Evolutionary conservation across 2,329 filamentous ascomycete genomes (phyloP).

Genomic region (Camillea tinctor): DNA sequence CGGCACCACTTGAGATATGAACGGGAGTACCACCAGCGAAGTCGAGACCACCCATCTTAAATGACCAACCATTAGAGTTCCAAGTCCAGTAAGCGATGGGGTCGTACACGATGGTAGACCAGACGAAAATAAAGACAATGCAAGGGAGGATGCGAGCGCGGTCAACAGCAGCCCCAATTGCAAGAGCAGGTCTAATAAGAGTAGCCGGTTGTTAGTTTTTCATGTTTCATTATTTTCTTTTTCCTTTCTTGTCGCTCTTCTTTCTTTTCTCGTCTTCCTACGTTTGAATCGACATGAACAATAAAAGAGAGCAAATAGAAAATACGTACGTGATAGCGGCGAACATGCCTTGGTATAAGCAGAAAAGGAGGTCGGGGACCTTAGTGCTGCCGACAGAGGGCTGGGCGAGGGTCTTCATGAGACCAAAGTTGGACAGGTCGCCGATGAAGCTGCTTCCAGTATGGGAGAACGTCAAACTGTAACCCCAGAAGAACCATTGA

Average conservation of each 20-base stretch:
- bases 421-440: conserved; percentile 76
- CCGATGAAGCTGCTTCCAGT: conserved; percentile 76
- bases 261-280: neutral
- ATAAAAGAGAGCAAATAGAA: neutral
- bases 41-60: conserved; percentile 66
- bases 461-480: conserved; percentile 81
- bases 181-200: conserved; percentile 49
- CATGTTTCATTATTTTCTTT: neutral
- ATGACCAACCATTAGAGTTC: conserved; percentile 72
- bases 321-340: conserved; percentile 76
- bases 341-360: conserved; percentile 87
- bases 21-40: conserved; percentile 76
- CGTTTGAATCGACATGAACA: neutral
- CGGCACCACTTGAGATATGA: conserved; percentile 70
- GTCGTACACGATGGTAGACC: conserved; percentile 70
- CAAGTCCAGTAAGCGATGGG: conserved; percentile 76
- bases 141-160: conserved; percentile 61
- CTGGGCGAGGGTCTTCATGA: conserved; percentile 72
- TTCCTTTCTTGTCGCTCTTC: neutral
- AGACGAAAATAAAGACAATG: conserved; percentile 67
- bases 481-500: conserved; percentile 97
- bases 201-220: conserved; percentile 1
- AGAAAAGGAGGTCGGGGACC: conserved; percentile 81
- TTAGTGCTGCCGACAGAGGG: conserved; percentile 70
- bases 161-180: conserved; percentile 60